Percentiles rank a stretch among this genome's conserved stretches.
These are phyloP conservation scores for Clonostachys chloroleuca DNA, from an alignment of 2,329 filamentous ascomycete genomes.

Conservation along the genomic window DNA sequence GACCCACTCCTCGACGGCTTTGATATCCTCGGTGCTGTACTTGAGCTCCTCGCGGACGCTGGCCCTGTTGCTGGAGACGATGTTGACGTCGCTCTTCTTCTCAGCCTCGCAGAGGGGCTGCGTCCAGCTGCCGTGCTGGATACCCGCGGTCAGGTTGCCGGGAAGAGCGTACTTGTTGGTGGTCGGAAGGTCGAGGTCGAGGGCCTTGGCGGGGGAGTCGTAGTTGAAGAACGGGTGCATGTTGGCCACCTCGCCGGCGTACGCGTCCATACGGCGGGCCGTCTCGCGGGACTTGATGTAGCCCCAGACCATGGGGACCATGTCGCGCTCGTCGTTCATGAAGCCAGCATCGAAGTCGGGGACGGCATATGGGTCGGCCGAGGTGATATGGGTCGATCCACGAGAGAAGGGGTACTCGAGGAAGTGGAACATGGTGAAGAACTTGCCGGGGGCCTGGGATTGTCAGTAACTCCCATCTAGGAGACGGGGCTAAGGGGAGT, in stretches of 20 bases:
- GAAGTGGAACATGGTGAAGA: conserved; percentile 84
- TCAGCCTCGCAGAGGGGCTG: conserved; percentile 50
- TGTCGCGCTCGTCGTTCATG: conserved; percentile 82
- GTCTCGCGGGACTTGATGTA: conserved; percentile 82
- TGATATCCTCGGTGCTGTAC: conserved; percentile 60
- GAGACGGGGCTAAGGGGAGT: conserved; percentile 2
- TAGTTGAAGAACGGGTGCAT: conserved; percentile 71
- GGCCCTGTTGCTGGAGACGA: conserved; percentile 61
- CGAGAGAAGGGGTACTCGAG: conserved; percentile 74
- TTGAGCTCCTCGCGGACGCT: conserved; percentile 57
- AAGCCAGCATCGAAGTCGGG: conserved; percentile 79
- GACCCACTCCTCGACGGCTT: conserved; percentile 65
- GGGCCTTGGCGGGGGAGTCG: conserved; percentile 63
- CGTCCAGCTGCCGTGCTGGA: conserved; percentile 72
- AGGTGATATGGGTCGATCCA: conserved; percentile 66
- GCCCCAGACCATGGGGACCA: conserved; percentile 81
- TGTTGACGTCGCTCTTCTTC: conserved; percentile 34
- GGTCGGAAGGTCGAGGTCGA: conserved; percentile 70
- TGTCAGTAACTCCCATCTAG: conserved; percentile 4
- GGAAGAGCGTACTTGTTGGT: conserved; percentile 73
- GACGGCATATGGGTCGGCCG: conserved; percentile 66
- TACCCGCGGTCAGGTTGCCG: conserved; percentile 65
- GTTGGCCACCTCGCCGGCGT: conserved; percentile 66
- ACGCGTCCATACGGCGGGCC: conserved; percentile 72
- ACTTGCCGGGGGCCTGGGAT: conserved; percentile 68